A percentile compares a stretch with the other conserved stretches of the same genome.
Evolutionary conservation across 176 grass and related monocot genomes (phyloP).

Genomic region (Oryza meyeriana): DNA sequence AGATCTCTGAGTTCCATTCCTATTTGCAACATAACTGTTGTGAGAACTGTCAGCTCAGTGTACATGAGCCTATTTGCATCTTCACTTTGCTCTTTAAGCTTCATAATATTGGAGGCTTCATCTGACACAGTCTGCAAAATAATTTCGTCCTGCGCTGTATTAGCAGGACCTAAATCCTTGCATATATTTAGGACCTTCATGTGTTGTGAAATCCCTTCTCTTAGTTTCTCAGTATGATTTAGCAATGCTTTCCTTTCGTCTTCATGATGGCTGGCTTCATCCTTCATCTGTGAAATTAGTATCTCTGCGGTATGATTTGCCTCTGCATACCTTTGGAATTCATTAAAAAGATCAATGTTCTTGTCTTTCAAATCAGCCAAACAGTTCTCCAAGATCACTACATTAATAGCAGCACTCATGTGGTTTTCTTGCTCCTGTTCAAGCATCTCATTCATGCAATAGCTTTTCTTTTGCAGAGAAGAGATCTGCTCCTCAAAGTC

Average conservation of each 20-base stretch:
- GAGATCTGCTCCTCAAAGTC: slow-evolving; percentile 50
- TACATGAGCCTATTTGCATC: slow-evolving; percentile 53
- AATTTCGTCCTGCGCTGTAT: slow-evolving; percentile 58
- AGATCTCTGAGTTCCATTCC: slow-evolving; percentile 61
- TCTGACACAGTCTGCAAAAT: slow-evolving; percentile 46
- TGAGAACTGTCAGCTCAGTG: slow-evolving; percentile 59
- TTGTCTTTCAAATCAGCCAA: slow-evolving; percentile 63
- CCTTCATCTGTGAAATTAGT: slow-evolving; percentile 60
- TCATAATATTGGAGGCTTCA: slow-evolving; percentile 55
- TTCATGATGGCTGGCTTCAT: slow-evolving; percentile 45
- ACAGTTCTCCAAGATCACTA: slow-evolving; percentile 61
- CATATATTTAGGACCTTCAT: slow-evolving; percentile 56
- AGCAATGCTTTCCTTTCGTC: slow-evolving; percentile 49
- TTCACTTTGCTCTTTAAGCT: slow-evolving; percentile 59
- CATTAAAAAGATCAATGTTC: slow-evolving; percentile 41
- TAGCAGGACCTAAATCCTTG: slow-evolving; percentile 48
- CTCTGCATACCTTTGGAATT: slow-evolving; percentile 44
- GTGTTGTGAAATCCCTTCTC: slow-evolving; percentile 55
- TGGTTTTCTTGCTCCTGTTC: slow-evolving; percentile 57
- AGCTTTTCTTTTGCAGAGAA: slow-evolving; percentile 53
- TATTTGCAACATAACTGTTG: slow-evolving; percentile 64
- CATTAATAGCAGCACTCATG: slow-evolving; percentile 46
- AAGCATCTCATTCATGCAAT: slow-evolving; percentile 45
- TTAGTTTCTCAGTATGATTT: slow-evolving; percentile 58
- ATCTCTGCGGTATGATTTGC: slow-evolving; percentile 43